Percentiles rank a stretch among this genome's conserved stretches.
Evolutionary conservation across 148 eudicot genomes (phyloP).

Genomic region (Cornus kousa): DNA sequence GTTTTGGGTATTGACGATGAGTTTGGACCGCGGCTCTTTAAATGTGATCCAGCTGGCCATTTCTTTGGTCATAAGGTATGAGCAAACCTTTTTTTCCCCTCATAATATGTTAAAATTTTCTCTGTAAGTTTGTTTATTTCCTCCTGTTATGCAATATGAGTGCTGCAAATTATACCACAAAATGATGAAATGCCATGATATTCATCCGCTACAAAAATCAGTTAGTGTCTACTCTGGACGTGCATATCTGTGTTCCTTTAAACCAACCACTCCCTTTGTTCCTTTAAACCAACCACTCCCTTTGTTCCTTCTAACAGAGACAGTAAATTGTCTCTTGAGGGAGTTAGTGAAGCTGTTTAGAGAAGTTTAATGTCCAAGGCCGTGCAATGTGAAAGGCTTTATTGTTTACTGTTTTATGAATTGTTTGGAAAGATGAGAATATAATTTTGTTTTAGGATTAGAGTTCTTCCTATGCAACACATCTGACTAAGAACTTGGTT

Average conservation of each 20-base stretch:
- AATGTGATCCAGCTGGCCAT: constrained; percentile 99
- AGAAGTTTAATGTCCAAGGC: no score
- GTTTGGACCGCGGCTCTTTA: constrained; percentile 85
- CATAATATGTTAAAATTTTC: background rate
- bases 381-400: no score
- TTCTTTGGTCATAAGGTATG: constrained; percentile 96
- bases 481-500: no score
- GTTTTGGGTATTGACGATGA: constrained; percentile 94
- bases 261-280: background rate
- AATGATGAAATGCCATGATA: background rate
- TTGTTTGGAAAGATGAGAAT: background rate
- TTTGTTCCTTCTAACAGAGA: background rate
- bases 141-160: background rate
- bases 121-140: background rate
- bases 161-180: background rate
- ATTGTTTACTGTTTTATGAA: background rate
- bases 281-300: background rate
- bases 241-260: background rate
- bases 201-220: background rate
- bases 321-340: no score
- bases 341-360: no score
- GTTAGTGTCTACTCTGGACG: background rate
- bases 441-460: background rate
- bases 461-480: background rate
- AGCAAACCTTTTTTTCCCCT: background rate